These are phyloP conservation scores for Hypoxylon intermedium DNA, from an alignment of 495 filamentous ascomycete species.

Conservation along the genomic window DNA sequence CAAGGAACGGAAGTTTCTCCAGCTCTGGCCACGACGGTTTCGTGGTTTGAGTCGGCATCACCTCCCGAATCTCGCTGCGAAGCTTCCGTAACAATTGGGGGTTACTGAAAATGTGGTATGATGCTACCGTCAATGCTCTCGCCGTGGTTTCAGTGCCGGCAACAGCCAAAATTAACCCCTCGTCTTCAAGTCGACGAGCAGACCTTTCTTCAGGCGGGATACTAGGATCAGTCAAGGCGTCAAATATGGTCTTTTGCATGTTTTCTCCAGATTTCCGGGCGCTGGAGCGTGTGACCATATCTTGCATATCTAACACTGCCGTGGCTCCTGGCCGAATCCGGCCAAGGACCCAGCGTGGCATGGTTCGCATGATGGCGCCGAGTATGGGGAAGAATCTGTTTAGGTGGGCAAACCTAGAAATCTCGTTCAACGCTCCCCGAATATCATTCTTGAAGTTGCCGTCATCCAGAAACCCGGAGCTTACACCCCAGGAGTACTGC, in stretches of 20 bases:
- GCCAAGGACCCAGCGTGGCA: neutral
- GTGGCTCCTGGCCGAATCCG: neutral
- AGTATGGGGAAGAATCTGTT: neutral
- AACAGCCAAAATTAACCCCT: constrained; percentile 47
- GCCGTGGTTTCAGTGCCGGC: constrained; percentile 56
- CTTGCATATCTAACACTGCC: neutral
- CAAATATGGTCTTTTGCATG: constrained; percentile 44
- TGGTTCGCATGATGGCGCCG: neutral
- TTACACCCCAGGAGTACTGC: constrained; percentile 45
- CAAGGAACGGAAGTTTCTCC: constrained; percentile 59
- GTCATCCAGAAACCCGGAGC: constrained; percentile 29
- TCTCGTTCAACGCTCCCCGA: constrained; percentile 16
- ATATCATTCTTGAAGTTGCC: constrained; percentile 32
- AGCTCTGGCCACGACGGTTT: constrained; percentile 49
- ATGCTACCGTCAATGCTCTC: constrained; percentile 40
- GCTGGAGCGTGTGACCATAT: neutral
- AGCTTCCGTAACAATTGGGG: constrained; percentile 25
- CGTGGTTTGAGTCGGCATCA: constrained; percentile 31
- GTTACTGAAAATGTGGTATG: constrained; percentile 48
- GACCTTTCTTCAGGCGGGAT: constrained; percentile 48
- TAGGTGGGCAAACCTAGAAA: neutral
- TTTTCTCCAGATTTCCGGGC: neutral
- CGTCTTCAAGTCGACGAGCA: constrained; percentile 45
- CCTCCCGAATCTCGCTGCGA: constrained; percentile 38
- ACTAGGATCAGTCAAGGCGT: constrained; percentile 44